Base-by-base conservation (phyloP, 805 yeast species). In the Hanseniaspora guilliermondii region DNA sequence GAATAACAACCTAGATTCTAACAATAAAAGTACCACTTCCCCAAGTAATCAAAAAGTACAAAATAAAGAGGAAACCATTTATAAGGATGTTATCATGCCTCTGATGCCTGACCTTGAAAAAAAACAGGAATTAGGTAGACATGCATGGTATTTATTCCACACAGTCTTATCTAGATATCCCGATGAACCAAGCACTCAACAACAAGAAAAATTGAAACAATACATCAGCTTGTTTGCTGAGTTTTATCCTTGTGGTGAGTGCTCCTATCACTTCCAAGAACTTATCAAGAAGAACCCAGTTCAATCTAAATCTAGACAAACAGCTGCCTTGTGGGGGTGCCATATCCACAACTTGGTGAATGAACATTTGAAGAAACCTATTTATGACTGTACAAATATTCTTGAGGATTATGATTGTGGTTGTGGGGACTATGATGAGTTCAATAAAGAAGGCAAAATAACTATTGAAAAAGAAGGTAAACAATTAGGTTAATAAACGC, bases 291-390 rank as follows among this genome's bases (percentile, higher is more conserved):
- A 83, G 61, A 82, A 73, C 62, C 97, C 98, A 1, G 96, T 96
- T 2, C 98, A 93, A 63, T 75, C 83, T 3, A 73, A 79, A 7
- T 75, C 84, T 22, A 74, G 96, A 56, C 79, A 80, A 58, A 76
- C 79, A 3, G 97, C 98, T 1, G 87, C 96, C 0, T 70, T 86
- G 59, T 93, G 98, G 98, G 98, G 98, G 1, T 93, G 98, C 65
- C 83, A 83, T 62, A 73, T 89, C 4, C 97, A 89, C 69, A 89
- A 91, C 66, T 75, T 80, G 62, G 97, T 89, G 36, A 91, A 91
- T 66, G 78, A 77, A 53, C 71, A 83, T 50, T 72, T 89, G 44
- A 73, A 73, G 4, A 87, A 89, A 61, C 78, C 76, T 1, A 72
- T 74, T 17, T 93, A 87, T 66, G 97, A 93, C 66, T 93, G 99